A percentile compares a stretch with the other conserved stretches of the same genome.
Conservation (phyloP, 192 early-diverging fungal genomes). For the Cetraspora pellucida region DNA sequence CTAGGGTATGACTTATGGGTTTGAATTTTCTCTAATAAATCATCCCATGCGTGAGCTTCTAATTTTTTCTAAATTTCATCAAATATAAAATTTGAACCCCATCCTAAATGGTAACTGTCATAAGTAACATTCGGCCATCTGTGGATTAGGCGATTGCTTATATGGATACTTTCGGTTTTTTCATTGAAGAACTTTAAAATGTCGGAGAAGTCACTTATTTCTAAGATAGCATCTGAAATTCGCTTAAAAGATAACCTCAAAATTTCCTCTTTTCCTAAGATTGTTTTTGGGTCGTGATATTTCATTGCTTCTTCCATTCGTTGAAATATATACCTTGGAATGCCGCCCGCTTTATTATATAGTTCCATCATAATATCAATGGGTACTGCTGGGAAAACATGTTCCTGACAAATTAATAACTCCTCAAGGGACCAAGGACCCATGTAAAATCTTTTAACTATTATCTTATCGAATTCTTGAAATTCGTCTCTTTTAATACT, state of each 20-base stretch:
- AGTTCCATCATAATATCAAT: neutral
- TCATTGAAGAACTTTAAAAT: neutral
- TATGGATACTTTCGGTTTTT: neutral
- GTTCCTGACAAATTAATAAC: neutral
- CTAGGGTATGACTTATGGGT: neutral
- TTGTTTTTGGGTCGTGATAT: neutral
- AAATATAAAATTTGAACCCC: conserved; percentile 14
- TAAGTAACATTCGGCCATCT: neutral
- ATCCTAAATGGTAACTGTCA: neutral
- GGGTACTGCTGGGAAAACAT: neutral
- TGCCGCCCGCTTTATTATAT: neutral
- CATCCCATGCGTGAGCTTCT: neutral
- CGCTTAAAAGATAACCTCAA: neutral
- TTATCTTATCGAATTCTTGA: neutral
- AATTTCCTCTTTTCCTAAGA: neutral
- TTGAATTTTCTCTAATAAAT: neutral
- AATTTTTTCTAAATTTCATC: conserved; percentile 11
- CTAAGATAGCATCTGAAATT: neutral
- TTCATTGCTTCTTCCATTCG: neutral
- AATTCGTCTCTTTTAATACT: neutral
- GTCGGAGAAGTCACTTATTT: neutral
- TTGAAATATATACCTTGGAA: neutral
- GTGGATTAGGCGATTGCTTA: conserved; percentile 1
- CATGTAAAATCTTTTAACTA: neutral
- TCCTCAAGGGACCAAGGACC: neutral